phyloP scores from a whole-genome alignment of 148 eudicot species.

The Beta vulgaris region DNA sequence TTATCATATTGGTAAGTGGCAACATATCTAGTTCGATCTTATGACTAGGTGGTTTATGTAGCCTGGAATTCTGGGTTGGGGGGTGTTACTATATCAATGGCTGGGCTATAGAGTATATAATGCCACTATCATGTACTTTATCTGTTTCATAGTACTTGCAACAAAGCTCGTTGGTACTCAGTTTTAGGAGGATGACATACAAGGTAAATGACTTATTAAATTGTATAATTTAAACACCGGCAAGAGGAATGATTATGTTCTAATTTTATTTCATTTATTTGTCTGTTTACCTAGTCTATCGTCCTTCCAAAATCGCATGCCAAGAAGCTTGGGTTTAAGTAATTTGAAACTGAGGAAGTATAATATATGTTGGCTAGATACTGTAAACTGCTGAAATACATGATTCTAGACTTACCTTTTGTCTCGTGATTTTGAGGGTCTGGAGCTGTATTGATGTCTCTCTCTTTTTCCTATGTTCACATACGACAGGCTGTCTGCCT shows the following conservation, averaged over 20 bases:
- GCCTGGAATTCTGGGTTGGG: slow-evolving; percentile 1
- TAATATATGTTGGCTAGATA: background rate
- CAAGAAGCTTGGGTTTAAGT: too few species aligned
- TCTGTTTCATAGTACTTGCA: too few species aligned
- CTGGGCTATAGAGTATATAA: background rate
- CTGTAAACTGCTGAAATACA: background rate
- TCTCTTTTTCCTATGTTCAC: background rate
- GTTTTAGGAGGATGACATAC: too few species aligned
- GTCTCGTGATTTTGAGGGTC: background rate
- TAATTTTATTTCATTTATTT: too few species aligned
- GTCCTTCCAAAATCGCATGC: too few species aligned
- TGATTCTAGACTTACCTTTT: background rate
- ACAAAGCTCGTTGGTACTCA: too few species aligned
- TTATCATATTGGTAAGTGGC: background rate
- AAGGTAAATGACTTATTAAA: too few species aligned
- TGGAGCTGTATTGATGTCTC: slow-evolving; percentile 7
- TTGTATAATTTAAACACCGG: too few species aligned
- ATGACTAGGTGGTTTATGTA: background rate
- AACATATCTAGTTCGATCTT: background rate
- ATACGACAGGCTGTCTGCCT: slow-evolving; percentile 79
- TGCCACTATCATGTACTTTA: too few species aligned
- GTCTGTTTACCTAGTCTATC: too few species aligned
- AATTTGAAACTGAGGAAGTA: too few species aligned
- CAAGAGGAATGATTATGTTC: too few species aligned
- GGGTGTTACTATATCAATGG: background rate